Conservation (phyloP, 305 asterid genomes). For the Plantago coronopus region DNA sequence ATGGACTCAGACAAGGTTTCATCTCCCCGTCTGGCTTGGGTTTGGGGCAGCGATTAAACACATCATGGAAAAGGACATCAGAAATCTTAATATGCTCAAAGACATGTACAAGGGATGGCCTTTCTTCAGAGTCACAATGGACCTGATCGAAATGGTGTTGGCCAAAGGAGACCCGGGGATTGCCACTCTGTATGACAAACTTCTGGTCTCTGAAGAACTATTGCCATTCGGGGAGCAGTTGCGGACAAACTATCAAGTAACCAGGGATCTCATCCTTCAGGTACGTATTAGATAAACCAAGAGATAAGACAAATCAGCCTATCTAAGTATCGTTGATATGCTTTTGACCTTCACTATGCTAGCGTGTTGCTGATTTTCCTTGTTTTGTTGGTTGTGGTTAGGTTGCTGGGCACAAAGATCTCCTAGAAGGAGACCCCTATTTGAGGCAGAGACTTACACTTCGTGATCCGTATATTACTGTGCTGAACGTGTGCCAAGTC, state of each 20-base stretch:
- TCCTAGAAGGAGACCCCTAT: constrained; percentile 74
- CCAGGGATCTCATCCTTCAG: constrained; percentile 68
- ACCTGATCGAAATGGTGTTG: constrained; percentile 87
- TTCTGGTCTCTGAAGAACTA: constrained; percentile 59
- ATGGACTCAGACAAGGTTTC: constrained; percentile 95
- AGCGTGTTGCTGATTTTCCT: not conserved
- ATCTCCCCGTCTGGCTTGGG: constrained; percentile 97
- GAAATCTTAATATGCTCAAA: constrained; percentile 69
- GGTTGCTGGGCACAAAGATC: constrained; percentile 78
- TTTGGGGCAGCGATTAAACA: constrained; percentile 75
- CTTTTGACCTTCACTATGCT: not conserved
- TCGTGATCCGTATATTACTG: constrained; percentile 66
- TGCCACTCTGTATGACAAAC: constrained; percentile 78
- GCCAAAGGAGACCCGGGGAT: constrained; percentile 92
- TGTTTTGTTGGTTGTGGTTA: constrained; percentile 17
- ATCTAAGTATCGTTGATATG: not conserved
- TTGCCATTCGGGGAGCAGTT: constrained; percentile 65
- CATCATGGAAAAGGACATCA: constrained; percentile 48
- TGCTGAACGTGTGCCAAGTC: constrained; percentile 57
- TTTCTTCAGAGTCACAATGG: constrained; percentile 88
- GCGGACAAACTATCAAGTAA: constrained; percentile 57
- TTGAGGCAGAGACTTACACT: constrained; percentile 74
- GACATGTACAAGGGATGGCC: constrained; percentile 95
- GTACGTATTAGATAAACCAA: constrained; percentile 21
- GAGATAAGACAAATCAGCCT: too few relatives aligned